phyloP scores from a whole-genome alignment of 352 stramenopile genomes.

The Blastocystis sp. region DNA sequence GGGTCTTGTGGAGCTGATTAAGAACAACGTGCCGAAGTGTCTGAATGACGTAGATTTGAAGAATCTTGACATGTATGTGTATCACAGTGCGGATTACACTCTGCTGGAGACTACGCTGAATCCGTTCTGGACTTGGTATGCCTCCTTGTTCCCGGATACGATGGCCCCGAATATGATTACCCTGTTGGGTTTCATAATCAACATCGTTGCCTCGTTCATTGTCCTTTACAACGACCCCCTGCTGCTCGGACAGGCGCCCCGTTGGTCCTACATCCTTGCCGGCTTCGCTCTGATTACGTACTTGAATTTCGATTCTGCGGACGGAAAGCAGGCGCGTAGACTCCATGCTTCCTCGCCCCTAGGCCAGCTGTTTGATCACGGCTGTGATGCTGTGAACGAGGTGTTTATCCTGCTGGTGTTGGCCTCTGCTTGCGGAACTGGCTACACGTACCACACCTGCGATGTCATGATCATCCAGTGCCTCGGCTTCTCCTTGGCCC shows the following conservation, averaged over 20 bases:
- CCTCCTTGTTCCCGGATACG: constrained; percentile 44
- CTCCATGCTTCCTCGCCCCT: constrained; percentile 88
- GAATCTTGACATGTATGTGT: constrained; percentile 62
- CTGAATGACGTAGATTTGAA: constrained; percentile 47
- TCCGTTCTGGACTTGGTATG: constrained; percentile 62
- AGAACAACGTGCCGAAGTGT: constrained; percentile 61
- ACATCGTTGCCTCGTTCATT: constrained; percentile 27
- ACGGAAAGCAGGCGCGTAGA: constrained; percentile 94
- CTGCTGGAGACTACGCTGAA: constrained; percentile 45
- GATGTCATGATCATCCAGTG: constrained; percentile 58
- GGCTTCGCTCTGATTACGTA: constrained; percentile 76
- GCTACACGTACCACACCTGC: constrained; percentile 1
- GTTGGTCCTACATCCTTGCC: constrained; percentile 50
- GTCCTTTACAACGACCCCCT: constrained; percentile 56
- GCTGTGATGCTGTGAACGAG: constrained; percentile 71
- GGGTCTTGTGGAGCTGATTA: constrained; percentile 1
- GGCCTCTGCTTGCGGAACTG: constrained; percentile 51
- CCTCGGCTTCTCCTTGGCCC: constrained; percentile 45
- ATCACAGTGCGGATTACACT: constrained; percentile 65
- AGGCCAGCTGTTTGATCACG: constrained; percentile 97
- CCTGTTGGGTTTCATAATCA: constrained; percentile 42
- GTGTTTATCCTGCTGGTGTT: constrained; percentile 61
- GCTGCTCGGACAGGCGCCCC: constrained; percentile 22
- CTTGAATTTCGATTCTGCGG: constrained; percentile 95
- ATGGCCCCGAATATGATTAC: constrained; percentile 69